Conservation (phyloP, 371 early-diverging fungal genomes). For the Syncephalastrum contaminatum region DNA sequence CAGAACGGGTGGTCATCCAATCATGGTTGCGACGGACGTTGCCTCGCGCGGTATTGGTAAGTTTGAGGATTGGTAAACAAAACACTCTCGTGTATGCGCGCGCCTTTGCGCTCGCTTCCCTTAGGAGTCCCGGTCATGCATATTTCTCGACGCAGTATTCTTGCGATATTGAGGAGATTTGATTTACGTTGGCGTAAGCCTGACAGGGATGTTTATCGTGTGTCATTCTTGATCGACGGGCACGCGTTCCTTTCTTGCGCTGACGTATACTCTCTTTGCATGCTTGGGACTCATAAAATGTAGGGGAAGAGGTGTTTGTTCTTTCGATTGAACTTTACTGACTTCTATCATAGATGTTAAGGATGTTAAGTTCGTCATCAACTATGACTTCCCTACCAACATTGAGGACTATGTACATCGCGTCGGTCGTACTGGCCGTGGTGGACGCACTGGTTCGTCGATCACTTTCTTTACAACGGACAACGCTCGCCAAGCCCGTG, state of each 20-base stretch:
- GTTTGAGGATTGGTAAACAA: conserved; percentile 15
- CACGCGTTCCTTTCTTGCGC: no score
- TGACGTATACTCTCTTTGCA: conserved; percentile 7
- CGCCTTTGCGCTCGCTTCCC: conserved; percentile 3
- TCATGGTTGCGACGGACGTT: conserved; percentile 99
- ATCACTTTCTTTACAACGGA: conserved; percentile 97
- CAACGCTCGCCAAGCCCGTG: conserved; percentile 87
- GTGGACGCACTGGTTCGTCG: conserved; percentile 91
- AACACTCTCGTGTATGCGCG: no score
- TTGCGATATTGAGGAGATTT: no score
- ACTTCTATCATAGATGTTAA: conserved; percentile 70
- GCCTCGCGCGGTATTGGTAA: conserved; percentile 99
- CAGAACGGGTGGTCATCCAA: conserved; percentile 83
- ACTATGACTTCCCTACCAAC: conserved; percentile 96
- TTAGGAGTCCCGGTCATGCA: conserved; percentile 9
- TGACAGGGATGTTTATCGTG: no score
- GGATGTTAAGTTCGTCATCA: conserved; percentile 95
- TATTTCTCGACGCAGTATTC: conserved; percentile 3
- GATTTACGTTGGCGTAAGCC: no score
- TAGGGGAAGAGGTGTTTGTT: conserved; percentile 6
- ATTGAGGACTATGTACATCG: conserved; percentile 97
- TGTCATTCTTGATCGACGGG: no score
- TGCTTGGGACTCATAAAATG: conserved; percentile 20
- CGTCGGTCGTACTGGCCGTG: conserved; percentile 99
- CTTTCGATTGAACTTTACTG: neutral